Evolutionary conservation across 1,139 yeast genomes (phyloP), one percentile per base, ranked within the genome.

Genomic region (Magnusiomyces fungicola): DNA sequence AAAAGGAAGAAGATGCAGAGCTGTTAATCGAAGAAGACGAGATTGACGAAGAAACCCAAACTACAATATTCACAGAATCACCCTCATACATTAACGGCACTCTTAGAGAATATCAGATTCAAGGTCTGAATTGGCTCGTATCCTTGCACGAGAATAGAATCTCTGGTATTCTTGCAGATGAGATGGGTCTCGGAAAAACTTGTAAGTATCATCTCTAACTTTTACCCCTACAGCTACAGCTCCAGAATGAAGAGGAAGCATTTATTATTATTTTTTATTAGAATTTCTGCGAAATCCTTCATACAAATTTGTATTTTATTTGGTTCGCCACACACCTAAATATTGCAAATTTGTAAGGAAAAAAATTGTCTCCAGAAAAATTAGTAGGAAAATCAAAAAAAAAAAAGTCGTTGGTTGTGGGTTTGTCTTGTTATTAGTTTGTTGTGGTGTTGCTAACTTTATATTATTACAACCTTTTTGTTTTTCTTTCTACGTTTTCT

Each of bases 151-250:
- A 86, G 58, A 88, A 90, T 68, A 81, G 83, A 60, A 75, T 90
- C 50, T 81, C 94, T 1, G 97, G 97, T 45, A 90, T 92, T 46
- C 74, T 92, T 52, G 98, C 98, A 9, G 98, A 92, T 68, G 98
- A 92, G 67, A 92, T 92, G 98, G 98, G 98, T 1, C 75, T 92
- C 52, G 98, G 98, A 53, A 92, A 92, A 65, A 92, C 98, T 18
- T 34, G 38, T 34, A 34, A 5, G 38, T 34, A 18, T 5, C 19
- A n/a, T n/a, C n/a, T n/a, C n/a, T n/a, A n/a, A n/a, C n/a, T n/a
- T n/a, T n/a, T n/a, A n/a, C n/a, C n/a, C n/a, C n/a, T n/a, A n/a
- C n/a, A n/a, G n/a, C n/a, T n/a, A n/a, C n/a, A n/a, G n/a, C n/a
- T n/a, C n/a, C n/a, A n/a, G n/a, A n/a, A n/a, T n/a, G n/a, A n/a